These are phyloP conservation scores for Colletotrichum eremochloae DNA, from an alignment of 2,329 filamentous ascomycete genomes.

Conservation along the genomic window DNA sequence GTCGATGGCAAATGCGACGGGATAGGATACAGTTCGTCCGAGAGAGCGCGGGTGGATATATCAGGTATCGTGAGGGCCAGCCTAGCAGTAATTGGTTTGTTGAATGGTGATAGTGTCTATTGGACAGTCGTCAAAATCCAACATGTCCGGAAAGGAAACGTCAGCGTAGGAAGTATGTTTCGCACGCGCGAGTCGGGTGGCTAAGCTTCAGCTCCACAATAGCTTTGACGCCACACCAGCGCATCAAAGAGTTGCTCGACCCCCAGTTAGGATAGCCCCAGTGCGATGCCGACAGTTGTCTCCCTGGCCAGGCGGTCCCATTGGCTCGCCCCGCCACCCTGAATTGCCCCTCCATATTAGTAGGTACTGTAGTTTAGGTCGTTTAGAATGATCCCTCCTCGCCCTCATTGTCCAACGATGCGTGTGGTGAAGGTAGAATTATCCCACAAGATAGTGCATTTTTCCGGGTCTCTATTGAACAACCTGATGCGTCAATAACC, in stretches of 20 bases:
- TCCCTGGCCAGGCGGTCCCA: not conserved
- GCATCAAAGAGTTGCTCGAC: constrained; percentile 37
- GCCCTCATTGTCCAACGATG: not conserved
- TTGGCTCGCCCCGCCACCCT: constrained; percentile 17
- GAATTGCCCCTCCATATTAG: constrained; percentile 13
- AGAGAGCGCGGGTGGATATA: constrained; percentile 1
- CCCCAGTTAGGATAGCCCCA: constrained; percentile 28
- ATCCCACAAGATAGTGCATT: not conserved
- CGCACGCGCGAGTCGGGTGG: constrained; percentile 42
- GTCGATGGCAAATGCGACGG: constrained; percentile 6
- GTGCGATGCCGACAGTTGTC: constrained; percentile 35
- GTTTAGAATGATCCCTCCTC: constrained; percentile 5
- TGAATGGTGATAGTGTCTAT: constrained; percentile 26
- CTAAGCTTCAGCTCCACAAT: constrained; percentile 43
- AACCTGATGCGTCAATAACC: no score
- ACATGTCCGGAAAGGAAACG: constrained; percentile 39
- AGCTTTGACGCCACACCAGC: constrained; percentile 43
- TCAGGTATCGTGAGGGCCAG: constrained; percentile 33
- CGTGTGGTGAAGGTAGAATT: not conserved
- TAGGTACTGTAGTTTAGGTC: not conserved
- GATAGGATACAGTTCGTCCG: constrained; percentile 19
- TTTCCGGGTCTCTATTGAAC: not conserved
- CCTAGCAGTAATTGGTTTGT: constrained; percentile 35
- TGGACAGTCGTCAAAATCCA: constrained; percentile 37
- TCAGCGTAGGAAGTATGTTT: constrained; percentile 43